Conservation (phyloP, 1,284 basidiomycete species). For the Thelephora terrestris region DNA sequence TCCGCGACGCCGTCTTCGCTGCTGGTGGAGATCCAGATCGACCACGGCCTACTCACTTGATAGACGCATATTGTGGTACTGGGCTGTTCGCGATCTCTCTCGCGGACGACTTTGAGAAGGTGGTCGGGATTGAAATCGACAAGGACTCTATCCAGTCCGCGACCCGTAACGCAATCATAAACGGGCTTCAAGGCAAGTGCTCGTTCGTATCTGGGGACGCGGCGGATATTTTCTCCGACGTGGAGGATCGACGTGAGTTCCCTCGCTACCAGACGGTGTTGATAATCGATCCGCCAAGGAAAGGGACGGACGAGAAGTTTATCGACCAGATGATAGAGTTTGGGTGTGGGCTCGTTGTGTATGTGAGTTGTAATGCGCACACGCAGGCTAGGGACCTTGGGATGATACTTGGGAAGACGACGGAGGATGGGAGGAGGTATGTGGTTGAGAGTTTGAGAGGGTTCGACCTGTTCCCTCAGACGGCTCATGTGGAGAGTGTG, state of each 20-base stretch:
- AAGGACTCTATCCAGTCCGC: conserved; percentile 73
- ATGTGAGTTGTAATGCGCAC: conserved; percentile 92
- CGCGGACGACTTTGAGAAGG: conserved; percentile 62
- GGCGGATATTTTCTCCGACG: conserved; percentile 55
- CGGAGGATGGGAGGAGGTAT: conserved; percentile 41
- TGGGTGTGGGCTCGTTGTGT: conserved; percentile 65
- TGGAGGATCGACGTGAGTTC: conserved; percentile 39
- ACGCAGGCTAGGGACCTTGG: conserved; percentile 80
- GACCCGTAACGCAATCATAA: conserved; percentile 71
- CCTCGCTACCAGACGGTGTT: conserved; percentile 61
- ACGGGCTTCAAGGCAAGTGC: conserved; percentile 35
- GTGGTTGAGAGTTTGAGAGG: conserved; percentile 73
- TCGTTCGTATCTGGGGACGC: conserved; percentile 63
- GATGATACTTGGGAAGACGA: conserved; percentile 45
- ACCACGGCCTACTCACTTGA: conserved; percentile 63
- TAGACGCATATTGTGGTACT: conserved; percentile 88
- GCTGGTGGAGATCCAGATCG: not conserved
- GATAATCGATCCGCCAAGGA: conserved; percentile 82
- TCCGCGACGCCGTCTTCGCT: conserved; percentile 63
- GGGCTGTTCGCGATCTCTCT: conserved; percentile 91
- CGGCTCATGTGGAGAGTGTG: conserved; percentile 82
- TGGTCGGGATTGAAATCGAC: conserved; percentile 89
- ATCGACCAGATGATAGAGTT: conserved; percentile 72
- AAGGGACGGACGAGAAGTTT: conserved; percentile 82
- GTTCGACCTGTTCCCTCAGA: conserved; percentile 91